Evolutionary conservation across 176 grass and related monocot species (phyloP), one percentile per base, ranked within the genome.

Genomic region (Musa troglodytarum): DNA sequence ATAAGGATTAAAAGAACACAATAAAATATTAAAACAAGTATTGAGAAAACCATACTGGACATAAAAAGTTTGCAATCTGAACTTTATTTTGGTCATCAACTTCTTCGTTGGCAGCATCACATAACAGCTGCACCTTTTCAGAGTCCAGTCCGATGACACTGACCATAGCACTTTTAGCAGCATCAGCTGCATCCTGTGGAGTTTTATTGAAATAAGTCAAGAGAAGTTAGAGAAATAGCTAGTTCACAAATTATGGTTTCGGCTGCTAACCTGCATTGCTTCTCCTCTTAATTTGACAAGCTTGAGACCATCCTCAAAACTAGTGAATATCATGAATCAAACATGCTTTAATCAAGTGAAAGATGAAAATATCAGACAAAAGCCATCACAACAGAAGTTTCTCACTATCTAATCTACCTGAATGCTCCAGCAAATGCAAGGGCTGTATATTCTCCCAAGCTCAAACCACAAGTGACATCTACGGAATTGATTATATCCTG

Each of bases 241-340:
- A 26, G 1, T n/a, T 63, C 9, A 58, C 50, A 43, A 43, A 43
- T 43, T 63, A 14, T 59, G 8, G 53, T 78, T 67, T 59, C 71
- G 12, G 56, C 73, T 16, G 79, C 68, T 69, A 77, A 99, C 95
- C 86, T 99, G 95, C 90, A 94, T 99, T 68, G 95, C 95, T 86
- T 99, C 95, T 74, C 95, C 95, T 89, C 90, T 91, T 72, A 99
- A 82, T 73, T 99, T 99, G 75, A 99, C 95, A 81, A 99, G 90
- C 84, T 94, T 99, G 72, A 99, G 88, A 73, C 95, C 95, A 84
- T 99, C 95, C 78, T 99, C 90, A 87, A 99, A 99, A 79, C 95
- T 99, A 74, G 13, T 11, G 20, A 53, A 65, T 51, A 51, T 34
- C 20, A 52, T 22, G 19, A 75, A 59, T 6, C 14, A 80, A 79